Conservation (phyloP, 2,329 filamentous ascomycete genomes). For the Fusarium coicis region DNA sequence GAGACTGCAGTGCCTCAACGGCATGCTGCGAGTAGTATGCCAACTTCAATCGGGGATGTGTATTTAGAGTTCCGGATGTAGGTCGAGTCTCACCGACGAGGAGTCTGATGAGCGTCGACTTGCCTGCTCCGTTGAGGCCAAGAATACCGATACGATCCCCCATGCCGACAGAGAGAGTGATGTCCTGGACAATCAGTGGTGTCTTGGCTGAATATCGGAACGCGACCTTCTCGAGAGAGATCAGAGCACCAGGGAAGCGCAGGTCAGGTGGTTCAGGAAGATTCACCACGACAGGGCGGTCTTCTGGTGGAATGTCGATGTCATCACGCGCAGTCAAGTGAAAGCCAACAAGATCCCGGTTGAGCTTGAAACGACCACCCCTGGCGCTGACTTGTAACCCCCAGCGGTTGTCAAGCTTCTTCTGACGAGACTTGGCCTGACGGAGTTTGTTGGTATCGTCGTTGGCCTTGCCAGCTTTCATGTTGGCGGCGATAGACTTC, state of each 20-base stretch:
- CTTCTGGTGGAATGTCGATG: slow-evolving; percentile 76
- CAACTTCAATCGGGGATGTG: slow-evolving; percentile 75
- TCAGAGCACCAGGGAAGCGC: slow-evolving; percentile 77
- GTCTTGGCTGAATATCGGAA: slow-evolving; percentile 68
- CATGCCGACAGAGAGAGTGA: slow-evolving; percentile 76
- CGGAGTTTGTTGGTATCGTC: slow-evolving; percentile 87
- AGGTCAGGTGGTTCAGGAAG: slow-evolving; percentile 75
- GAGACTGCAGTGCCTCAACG: slow-evolving; percentile 72
- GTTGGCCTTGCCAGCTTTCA: slow-evolving; percentile 78
- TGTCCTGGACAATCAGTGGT: slow-evolving; percentile 64
- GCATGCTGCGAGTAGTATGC: slow-evolving; percentile 86
- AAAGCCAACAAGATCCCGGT: slow-evolving; percentile 75
- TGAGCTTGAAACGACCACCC: slow-evolving; percentile 83
- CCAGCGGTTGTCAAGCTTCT: slow-evolving; percentile 84
- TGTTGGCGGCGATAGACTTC: slow-evolving; percentile 78
- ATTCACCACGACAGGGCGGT: slow-evolving; percentile 65
- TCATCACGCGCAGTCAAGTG: slow-evolving; percentile 69
- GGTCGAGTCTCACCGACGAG: slow-evolving; percentile 71
- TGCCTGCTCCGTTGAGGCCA: slow-evolving; percentile 84
- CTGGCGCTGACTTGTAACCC: slow-evolving; percentile 78
- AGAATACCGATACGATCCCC: slow-evolving; percentile 80
- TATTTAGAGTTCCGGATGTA: slow-evolving; percentile 69
- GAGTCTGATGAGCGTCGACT: slow-evolving; percentile 80
- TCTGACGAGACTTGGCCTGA: slow-evolving; percentile 86
- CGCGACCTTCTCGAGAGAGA: slow-evolving; percentile 75